Conservation (phyloP, 2,329 filamentous ascomycete genomes). For the Magnaporthiopsis poae region DNA sequence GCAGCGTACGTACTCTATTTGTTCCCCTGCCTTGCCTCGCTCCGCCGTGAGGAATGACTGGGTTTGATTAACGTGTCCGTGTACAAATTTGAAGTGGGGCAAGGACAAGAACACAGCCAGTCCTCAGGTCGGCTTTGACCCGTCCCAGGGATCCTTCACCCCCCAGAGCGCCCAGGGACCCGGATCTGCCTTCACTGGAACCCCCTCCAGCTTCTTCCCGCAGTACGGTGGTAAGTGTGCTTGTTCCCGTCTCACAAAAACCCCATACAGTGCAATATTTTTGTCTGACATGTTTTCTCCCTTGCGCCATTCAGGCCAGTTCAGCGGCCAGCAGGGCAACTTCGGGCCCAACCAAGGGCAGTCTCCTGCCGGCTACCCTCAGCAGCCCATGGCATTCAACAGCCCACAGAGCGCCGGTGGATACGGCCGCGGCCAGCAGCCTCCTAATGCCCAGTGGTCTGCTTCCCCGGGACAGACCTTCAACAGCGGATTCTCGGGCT, state of each 20-base stretch:
- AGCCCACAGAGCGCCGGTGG: conserved; percentile 68
- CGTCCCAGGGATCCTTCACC: conserved; percentile 58
- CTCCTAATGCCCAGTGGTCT: conserved; percentile 46
- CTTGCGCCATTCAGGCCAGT: conserved; percentile 32
- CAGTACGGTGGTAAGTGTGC: conserved; percentile 68
- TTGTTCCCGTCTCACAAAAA: not conserved
- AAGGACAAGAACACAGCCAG: conserved; percentile 86
- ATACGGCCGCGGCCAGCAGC: conserved; percentile 66
- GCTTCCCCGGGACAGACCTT: conserved; percentile 40
- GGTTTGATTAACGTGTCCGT: conserved; percentile 22
- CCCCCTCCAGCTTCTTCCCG: conserved; percentile 76
- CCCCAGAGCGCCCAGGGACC: conserved; percentile 62
- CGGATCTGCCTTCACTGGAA: conserved; percentile 61
- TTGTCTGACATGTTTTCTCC: conserved; percentile 38
- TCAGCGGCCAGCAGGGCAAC: conserved; percentile 56
- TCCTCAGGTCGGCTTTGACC: conserved; percentile 67
- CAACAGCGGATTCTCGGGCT: conserved; percentile 53
- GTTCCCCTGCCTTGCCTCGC: conserved; percentile 4
- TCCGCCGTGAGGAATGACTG: not conserved
- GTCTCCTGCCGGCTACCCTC: conserved; percentile 53
- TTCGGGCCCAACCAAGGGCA: conserved; percentile 51
- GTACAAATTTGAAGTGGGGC: conserved; percentile 61
- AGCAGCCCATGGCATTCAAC: conserved; percentile 62
- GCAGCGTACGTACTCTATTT: conserved; percentile 65
- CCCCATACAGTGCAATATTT: no score